These are phyloP conservation scores for Geranium incanum DNA, from an alignment of 441 rosid genomes.

Conservation along the genomic window DNA sequence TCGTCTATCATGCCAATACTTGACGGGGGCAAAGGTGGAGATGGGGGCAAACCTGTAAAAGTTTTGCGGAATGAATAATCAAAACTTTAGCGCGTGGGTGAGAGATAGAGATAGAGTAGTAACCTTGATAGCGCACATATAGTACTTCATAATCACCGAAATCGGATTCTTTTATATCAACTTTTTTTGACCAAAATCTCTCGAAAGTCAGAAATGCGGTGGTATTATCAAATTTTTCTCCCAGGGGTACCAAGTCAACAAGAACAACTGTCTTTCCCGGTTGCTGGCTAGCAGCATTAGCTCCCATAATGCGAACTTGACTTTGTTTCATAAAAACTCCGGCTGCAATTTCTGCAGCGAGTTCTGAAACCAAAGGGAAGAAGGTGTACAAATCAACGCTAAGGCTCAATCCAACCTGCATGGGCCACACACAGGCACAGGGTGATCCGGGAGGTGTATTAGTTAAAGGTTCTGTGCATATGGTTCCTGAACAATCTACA, in stretches of 20 bases:
- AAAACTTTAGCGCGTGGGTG: not conserved
- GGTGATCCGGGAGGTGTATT: conserved; percentile 92
- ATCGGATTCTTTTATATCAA: conserved; percentile 46
- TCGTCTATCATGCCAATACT: conserved; percentile 43
- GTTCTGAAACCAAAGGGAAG: conserved; percentile 88
- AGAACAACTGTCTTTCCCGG: conserved; percentile 80
- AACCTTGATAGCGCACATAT: conserved; percentile 78
- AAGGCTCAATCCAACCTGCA: conserved; percentile 78
- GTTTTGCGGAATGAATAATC: conserved; percentile 7
- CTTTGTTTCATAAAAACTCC: conserved; percentile 93
- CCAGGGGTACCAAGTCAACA: conserved; percentile 75
- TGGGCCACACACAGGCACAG: conserved; percentile 92
- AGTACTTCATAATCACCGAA: conserved; percentile 76
- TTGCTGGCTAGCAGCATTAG: conserved; percentile 74
- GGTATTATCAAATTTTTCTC: conserved; percentile 58
- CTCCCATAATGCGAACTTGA: conserved; percentile 92
- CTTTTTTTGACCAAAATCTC: conserved; percentile 80
- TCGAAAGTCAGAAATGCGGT: conserved; percentile 69
- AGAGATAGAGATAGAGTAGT: not conserved
- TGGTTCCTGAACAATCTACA: conserved; percentile 68
- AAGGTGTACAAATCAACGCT: conserved; percentile 76
- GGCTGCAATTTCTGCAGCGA: conserved; percentile 66
- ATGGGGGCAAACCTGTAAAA: conserved; percentile 66
- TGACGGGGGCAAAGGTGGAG: conserved; percentile 69
- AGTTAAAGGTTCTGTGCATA: conserved; percentile 73